A percentile compares a stretch with the other conserved stretches of the same genome.
Conservation (phyloP, 805 yeast genomes). For the Yarrowia sp. region DNA sequence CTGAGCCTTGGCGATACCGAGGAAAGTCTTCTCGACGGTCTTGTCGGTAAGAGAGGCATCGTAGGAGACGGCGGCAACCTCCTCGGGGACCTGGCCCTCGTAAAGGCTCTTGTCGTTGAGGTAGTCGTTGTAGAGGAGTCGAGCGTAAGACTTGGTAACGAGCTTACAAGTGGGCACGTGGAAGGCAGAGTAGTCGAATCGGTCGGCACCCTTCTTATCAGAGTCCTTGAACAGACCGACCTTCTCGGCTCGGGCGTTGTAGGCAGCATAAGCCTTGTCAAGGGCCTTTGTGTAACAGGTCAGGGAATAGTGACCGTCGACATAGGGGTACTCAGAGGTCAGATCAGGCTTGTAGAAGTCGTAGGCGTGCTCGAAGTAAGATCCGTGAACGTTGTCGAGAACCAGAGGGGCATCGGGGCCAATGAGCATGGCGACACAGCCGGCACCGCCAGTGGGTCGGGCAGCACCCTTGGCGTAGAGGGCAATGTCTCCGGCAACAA, state of each 20-base stretch:
- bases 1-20: constrained; percentile 67
- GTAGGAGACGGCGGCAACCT: constrained; percentile 59
- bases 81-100: constrained; percentile 49
- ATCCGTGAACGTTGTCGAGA: constrained; percentile 83
- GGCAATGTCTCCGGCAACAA: constrained; percentile 97
- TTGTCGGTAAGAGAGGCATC: constrained; percentile 78
- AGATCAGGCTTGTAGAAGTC: constrained; percentile 98
- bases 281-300: constrained; percentile 91
- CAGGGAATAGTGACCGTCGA: constrained; percentile 94
- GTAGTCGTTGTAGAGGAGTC: constrained; percentile 87
- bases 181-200: constrained; percentile 91
- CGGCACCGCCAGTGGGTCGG: constrained; percentile 99
- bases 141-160: constrained; percentile 87
- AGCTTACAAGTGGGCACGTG: constrained; percentile 98
- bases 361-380: constrained; percentile 94
- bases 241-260: constrained; percentile 69
- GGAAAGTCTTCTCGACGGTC: constrained; percentile 77
- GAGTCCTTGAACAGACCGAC: constrained; percentile 45
- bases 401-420: constrained; percentile 98
- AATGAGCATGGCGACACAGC: constrained; percentile 87
- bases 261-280: constrained; percentile 78
- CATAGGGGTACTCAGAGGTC: constrained; percentile 93
- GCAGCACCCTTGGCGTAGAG: constrained; percentile 96
- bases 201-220: constrained; percentile 48
- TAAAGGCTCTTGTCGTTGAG: constrained; percentile 61